These are phyloP conservation scores for Ogataea kodamae DNA, from an alignment of 805 yeast genomes.

Conservation along the genomic window DNA sequence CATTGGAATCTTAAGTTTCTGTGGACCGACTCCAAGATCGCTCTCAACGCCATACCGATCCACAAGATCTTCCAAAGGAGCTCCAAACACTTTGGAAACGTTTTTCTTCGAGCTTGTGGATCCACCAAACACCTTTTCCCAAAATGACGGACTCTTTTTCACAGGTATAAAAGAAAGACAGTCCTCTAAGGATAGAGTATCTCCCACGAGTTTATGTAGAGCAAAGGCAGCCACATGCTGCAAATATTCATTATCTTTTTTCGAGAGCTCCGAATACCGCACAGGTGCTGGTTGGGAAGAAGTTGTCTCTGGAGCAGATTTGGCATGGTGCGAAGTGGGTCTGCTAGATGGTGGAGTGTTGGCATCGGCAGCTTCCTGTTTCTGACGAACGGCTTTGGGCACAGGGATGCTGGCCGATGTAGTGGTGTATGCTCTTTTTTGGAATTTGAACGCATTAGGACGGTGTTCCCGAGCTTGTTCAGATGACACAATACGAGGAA, in stretches of 20 bases:
- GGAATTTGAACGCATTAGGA: constrained; percentile 89
- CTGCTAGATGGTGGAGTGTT: constrained; percentile 3
- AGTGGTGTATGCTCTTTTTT: constrained; percentile 39
- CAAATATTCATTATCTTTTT: constrained; percentile 54
- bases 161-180: constrained; percentile 41
- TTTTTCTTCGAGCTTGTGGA: constrained; percentile 6
- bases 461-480: constrained; percentile 93
- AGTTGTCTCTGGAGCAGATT: constrained; percentile 1
- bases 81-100: constrained; percentile 63
- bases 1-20: constrained; percentile 75
- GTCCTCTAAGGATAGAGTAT: constrained; percentile 36
- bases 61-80: constrained; percentile 66
- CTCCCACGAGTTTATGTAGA: constrained; percentile 34
- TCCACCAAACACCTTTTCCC: constrained; percentile 46
- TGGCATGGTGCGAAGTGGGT: constrained; percentile 1
- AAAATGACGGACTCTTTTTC: constrained; percentile 43
- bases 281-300: constrained; percentile 29
- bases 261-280: constrained; percentile 62
- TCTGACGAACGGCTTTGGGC: constrained; percentile 27
- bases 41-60: constrained; percentile 75
- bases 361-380: not conserved
- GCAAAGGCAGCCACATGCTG: constrained; percentile 59
- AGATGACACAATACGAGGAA: constrained; percentile 94
- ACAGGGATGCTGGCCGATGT: constrained; percentile 37
- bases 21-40: constrained; percentile 79